Base-by-base conservation (phyloP, 2,329 filamentous ascomycete genomes). In the Microdochium bolleyi region DNA sequence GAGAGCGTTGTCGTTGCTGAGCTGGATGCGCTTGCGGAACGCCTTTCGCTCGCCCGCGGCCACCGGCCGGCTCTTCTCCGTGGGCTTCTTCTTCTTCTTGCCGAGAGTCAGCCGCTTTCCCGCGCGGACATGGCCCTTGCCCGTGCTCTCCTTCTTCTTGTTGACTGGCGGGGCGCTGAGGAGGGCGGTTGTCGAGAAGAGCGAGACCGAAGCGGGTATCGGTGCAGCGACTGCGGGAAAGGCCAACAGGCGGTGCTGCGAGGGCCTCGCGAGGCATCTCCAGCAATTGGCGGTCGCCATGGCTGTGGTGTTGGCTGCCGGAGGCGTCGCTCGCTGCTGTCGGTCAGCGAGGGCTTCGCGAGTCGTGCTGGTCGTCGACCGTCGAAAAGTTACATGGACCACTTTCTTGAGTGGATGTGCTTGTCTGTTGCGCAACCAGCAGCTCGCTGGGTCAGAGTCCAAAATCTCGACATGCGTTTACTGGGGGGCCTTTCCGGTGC, bases 1-100 rank as follows among this genome's bases (percentile, higher is more conserved):
- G 37, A 96, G 74, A 50, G 94, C 94, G 72, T 96, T 97, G 69
- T 89, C 88, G 73, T 97, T 99, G 76, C 87, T 92, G 55, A 99
- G 83, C 55, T 95, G 84, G 63, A 99, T 89, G 60, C 89, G 84
- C 75, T 95, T 96, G 59, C 91, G 85, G 66, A 89, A 77, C 25
- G 89, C 88, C 72, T 91, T 95, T 59, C 92, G 84, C 76, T 96
- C 92, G 59, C 92, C 92, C 2, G 83, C 77, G 13, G 75, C 75
- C 21, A 88, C 87, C 16, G 83, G 77, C 69, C 79, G 81, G 52
- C 73, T 66, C 24, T 70, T 63, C 52, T 68, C 68, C 16, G 65
- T 62, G 61, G 68, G 73, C 65, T 76, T 77, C 69, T 82, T 84
- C 69, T 80, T 83, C 58, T 70, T 72, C 52, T 62, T 64, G 44